Evolutionary conservation across 345 rosid species (phyloP), one percentile per base, ranked within the genome.

Genomic region (Zanthoxylum bungeanum): DNA sequence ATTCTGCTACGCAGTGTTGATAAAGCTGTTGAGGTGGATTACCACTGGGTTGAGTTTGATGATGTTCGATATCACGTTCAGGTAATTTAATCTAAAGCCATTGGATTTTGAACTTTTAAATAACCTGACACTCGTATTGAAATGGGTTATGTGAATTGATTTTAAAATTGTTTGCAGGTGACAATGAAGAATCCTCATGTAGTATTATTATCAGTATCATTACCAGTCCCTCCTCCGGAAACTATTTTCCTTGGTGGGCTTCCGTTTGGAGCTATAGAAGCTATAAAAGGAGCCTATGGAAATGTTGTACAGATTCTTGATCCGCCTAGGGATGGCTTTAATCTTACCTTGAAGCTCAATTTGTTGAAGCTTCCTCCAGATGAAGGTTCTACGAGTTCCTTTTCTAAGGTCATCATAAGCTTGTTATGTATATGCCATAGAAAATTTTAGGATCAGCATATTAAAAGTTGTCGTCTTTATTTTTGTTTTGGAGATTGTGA

Each of bases 321-420:
- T 83, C 98, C 99, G 73, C 99, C 98, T 14, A 85, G 92, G 78
- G 98, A 93, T 80, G 98, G 98, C 72, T 95, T 85, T 77, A 91
- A 89, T 79, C 86, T 96, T 74, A 96, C 97, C n/a, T 58, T 96
- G 77, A 96, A 93, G 77, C 85, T 96, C 61, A 96, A 93, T 71
- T 86, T 96, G 67, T 86, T 87, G 7, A 93, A 96, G 85, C 84
- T 93, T 77, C 97, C 92, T 73, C 83, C 85, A 3, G 83, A 93
- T 80, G 97, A 96, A 96, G 99, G 98, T 92, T 84, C 78, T 67
- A 56, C 68, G 50, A 68, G 66, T 89, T 85, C 72, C 78, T 83
- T 73, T 76, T 69, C 80, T 81, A 75, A 79, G 86, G 78, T 84
- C 86, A 80, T 83, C 56, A 74, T 85, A 60, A 73, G 74, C 77